phyloP scores from a whole-genome alignment of 2,329 filamentous ascomycete species.

The Pseudocercospora vitis region DNA sequence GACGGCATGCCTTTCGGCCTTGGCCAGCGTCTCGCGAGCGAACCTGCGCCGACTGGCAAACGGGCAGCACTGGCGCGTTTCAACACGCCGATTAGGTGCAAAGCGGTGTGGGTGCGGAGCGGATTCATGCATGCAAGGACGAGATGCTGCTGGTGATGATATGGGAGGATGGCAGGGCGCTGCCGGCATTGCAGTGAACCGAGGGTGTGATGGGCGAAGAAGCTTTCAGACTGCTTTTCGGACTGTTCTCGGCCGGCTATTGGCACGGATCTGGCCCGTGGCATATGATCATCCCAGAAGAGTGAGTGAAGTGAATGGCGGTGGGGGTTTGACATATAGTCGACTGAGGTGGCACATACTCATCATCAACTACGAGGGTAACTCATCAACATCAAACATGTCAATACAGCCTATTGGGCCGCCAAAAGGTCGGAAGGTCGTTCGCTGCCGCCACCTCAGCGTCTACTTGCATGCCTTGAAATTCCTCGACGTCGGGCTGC shows the following conservation, averaged over 20 bases:
- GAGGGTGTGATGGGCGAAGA: conserved; percentile 4
- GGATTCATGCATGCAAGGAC: conserved; percentile 17
- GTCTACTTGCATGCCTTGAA: not conserved
- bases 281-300: not conserved
- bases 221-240: not conserved
- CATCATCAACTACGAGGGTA: conserved; percentile 2
- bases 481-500: not conserved
- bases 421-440: conserved; percentile 45
- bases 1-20: conserved; percentile 9
- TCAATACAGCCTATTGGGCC: conserved; percentile 49
- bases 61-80: conserved; percentile 16
- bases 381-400: not conserved
- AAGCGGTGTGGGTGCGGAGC: conserved; percentile 19
- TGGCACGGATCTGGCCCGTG: conserved; percentile 1
- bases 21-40: conserved; percentile 4
- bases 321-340: not conserved
- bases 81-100: conserved; percentile 3
- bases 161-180: conserved; percentile 7
- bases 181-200: conserved; percentile 4
- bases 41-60: not conserved
- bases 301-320: not conserved
- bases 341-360: not conserved
- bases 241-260: conserved; percentile 1
- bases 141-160: not conserved
- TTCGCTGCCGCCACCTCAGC: conserved; percentile 11